Evolutionary conservation across 768 basidiomycete genomes (phyloP).

Genomic region (Boletus patriciae): DNA sequence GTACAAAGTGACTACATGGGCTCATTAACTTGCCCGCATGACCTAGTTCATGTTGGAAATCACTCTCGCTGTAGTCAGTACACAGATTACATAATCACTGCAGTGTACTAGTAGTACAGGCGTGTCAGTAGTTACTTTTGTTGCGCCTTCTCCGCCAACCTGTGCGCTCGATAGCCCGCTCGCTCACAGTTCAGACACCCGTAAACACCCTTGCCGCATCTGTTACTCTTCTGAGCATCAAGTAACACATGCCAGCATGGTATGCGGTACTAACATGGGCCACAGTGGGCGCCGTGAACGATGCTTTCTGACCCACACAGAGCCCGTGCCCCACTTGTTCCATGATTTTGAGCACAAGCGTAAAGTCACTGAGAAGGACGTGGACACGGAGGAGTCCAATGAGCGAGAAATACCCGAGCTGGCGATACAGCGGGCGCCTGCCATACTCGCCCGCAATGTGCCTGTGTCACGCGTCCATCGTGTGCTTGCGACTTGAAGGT

Average conservation of each 20-base stretch:
- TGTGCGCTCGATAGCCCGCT: too few relatives aligned
- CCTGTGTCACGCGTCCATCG: conserved; percentile 38
- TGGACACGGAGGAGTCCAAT: conserved; percentile 95
- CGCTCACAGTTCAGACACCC: conserved; percentile 93
- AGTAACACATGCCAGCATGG: conserved; percentile 95
- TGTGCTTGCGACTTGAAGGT: neutral
- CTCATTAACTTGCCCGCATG: too few relatives aligned
- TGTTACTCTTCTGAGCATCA: conserved; percentile 91
- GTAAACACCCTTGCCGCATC: conserved; percentile 96
- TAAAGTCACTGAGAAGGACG: conserved; percentile 93
- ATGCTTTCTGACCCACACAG: conserved; percentile 89
- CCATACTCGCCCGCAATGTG: conserved; percentile 93
- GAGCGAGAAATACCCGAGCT: conserved; percentile 95
- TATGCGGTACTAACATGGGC: conserved; percentile 95
- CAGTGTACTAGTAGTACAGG: too few relatives aligned
- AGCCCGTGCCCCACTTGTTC: conserved; percentile 90
- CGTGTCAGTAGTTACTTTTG: too few relatives aligned
- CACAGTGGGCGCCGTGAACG: conserved; percentile 94
- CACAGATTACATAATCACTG: too few relatives aligned
- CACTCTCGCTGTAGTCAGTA: too few relatives aligned
- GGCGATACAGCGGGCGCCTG: conserved; percentile 83
- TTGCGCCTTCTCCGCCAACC: too few relatives aligned
- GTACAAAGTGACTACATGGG: too few relatives aligned
- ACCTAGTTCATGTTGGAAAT: too few relatives aligned
- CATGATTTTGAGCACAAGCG: conserved; percentile 92